Evolutionary conservation across 2,329 filamentous ascomycete genomes (phyloP).

Genomic region (Septoria linicola): DNA sequence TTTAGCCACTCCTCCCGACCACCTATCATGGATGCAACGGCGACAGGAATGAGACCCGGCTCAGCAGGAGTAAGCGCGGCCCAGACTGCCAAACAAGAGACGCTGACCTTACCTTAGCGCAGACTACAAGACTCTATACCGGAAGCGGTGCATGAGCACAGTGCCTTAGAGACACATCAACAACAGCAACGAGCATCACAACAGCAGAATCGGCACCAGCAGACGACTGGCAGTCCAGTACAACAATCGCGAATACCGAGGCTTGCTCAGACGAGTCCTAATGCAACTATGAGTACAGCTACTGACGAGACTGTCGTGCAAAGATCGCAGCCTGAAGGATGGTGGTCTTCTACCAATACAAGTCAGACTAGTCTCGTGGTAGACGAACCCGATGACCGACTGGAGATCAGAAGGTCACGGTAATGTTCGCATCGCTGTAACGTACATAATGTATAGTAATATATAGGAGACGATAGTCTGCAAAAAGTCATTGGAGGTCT

Average conservation of each 20-base stretch:
- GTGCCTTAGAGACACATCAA: not conserved
- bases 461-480: no score
- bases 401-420: slow-evolving; percentile 4
- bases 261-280: slow-evolving; percentile 5
- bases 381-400: slow-evolving; percentile 1
- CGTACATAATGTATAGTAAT: no score
- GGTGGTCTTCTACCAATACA: slow-evolving; percentile 28
- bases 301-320: slow-evolving; percentile 26
- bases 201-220: slow-evolving; percentile 5
- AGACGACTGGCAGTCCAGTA: slow-evolving; percentile 1
- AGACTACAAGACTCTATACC: slow-evolving; percentile 13
- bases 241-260: slow-evolving; percentile 3
- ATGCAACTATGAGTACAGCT: slow-evolving; percentile 10
- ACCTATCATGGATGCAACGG: slow-evolving; percentile 9
- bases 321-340: slow-evolving; percentile 24
- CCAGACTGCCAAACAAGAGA: slow-evolving; percentile 13
- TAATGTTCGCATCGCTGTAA: not conserved
- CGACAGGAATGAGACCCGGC: slow-evolving; percentile 19
- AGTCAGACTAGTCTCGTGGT: slow-evolving; percentile 19
- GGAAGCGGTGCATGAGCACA: not conserved
- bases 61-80: slow-evolving; percentile 11
- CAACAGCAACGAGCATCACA: slow-evolving; percentile 8
- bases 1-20: slow-evolving; percentile 24
- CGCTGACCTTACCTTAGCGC: slow-evolving; percentile 26
- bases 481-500: no score